Base-by-base conservation (phyloP, 1,139 yeast genomes). In the Arxiozyma telluris region DNA sequence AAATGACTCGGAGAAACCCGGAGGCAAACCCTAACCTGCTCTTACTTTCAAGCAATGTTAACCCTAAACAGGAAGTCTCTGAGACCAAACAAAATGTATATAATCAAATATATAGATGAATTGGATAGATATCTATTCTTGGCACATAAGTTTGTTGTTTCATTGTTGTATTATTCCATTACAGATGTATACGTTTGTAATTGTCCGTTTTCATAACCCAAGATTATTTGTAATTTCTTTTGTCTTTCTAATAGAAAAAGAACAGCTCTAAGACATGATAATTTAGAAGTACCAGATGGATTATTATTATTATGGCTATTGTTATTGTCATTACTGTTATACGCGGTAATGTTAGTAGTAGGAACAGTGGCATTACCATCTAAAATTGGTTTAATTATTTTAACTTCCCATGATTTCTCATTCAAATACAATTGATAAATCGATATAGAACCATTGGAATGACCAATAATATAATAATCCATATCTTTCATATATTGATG, bases 401-500 rank as follows among this genome's bases (percentile, higher is more conserved):
- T 27, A 20, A 42, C 27, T 42, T 27, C 41, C 46, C 50, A 42
- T 9, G 30, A 12, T 11, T 15, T 15, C 5, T 42, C 25, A 21
- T 38, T 21, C 25, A 46, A 46, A 15, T 21, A 38, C 11, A 46
- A 56, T 46, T 68, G 72, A 50, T 65, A 61, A 0, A 76, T 47
- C 5, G 59, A 56, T 1, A 76, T 60, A 1, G 53, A 53, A 1
- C 72, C 72, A 54, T 62, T 63, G 0, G 61, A 53, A 59, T 65
- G 68, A 0, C 79, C 79, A 1, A 73, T 59, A 0, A 69, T 58
- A 0, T 76, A 12, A 6, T 75, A 55, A 4, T 70, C 70, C n/a
- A 61, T 58, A 47, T 72, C 71, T 15, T 60, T 55, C 75, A 77
- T 73, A 47, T 67, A 71, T 34, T 65, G 68, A 57, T 73, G 76